Evolutionary conservation across 176 grass and related monocot genomes (phyloP), one percentile per base, ranked within the genome.

Genomic region (Aegilops speltoides): DNA sequence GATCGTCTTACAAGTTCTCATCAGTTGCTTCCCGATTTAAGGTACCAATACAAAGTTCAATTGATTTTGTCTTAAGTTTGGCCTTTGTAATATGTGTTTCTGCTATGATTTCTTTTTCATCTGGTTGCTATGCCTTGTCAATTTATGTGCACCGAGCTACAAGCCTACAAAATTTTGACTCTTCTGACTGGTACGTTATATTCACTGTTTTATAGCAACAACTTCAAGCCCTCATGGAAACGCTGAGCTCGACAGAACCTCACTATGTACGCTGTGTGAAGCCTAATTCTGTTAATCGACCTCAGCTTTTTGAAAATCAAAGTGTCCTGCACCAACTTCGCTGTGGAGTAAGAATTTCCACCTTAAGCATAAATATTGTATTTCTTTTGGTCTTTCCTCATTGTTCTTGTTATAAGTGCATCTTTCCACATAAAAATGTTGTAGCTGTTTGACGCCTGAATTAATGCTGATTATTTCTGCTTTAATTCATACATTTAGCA

Each of bases 201-300:
- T 79, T 61, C 29, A 52, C 86, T 88, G 11, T 87, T 86, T 73
- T 67, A 38, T 82, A 99, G 97, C 97, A 96, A 94, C 97, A 99
- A 99, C 90, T 98, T 64, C 97, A 98, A 91, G 85, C 97, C n/a
- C 97, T 99, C 76, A 99, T 99, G 97, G 97, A 99, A 83, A 99
- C 92, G 16, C 89, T 99, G 23, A 99, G 86, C 79, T 89, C 88
- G 7, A 99, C 97, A 20, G 94, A 96, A 79, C 94, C 97, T 88
- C 97, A 99, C 72, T 99, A 99, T 33, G 86, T 99, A 79, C 90
- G 97, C 76, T 99, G 97, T 43, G 88, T 99, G 87, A 99, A 99
- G 85, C 97, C 97, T 48, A 99, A 96, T 85, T 99, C 94, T 86
- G 76, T 91, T 50, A 99, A 96, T 86, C 94, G 92, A 24, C 94